phyloP scores from a whole-genome alignment of 75 land plant genomes.

The Cunninghamia lanceolata region DNA sequence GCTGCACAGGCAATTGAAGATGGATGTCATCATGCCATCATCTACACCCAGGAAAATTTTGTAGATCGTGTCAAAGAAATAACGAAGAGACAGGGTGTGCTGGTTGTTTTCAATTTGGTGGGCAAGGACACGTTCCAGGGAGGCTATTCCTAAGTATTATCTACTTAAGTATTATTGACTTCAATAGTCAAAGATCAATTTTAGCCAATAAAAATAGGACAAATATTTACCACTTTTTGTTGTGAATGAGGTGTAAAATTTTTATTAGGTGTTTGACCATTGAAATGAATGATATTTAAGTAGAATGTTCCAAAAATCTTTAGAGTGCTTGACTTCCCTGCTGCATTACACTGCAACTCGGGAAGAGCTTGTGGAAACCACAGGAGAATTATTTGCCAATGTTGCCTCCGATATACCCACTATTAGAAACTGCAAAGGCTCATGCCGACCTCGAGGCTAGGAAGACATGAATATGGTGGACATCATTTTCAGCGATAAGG shows the following conservation, averaged over 20 bases:
- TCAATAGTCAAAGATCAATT: too few relatives aligned
- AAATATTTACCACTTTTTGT: too few relatives aligned
- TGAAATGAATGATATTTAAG: too few relatives aligned
- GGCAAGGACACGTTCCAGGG: constrained; percentile 95
- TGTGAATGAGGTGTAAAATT: too few relatives aligned
- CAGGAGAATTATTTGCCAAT: constrained; percentile 74
- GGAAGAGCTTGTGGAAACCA: constrained; percentile 75
- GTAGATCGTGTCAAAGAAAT: constrained; percentile 72
- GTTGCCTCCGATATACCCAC: constrained; percentile 59
- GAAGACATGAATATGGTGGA: too few relatives aligned
- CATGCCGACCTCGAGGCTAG: constrained; percentile 78
- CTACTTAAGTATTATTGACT: too few relatives aligned
- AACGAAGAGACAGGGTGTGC: constrained; percentile 83
- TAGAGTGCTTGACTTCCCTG: constrained; percentile 71
- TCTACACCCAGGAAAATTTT: constrained; percentile 78
- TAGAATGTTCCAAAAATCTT: too few relatives aligned
- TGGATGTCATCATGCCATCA: constrained; percentile 90
- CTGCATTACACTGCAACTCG: constrained; percentile 70
- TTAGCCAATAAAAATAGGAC: too few relatives aligned
- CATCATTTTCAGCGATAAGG: too few relatives aligned
- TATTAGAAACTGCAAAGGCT: constrained; percentile 80
- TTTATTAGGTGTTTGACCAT: too few relatives aligned
- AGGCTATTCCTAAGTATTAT: too few relatives aligned
- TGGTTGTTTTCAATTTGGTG: constrained; percentile 92
- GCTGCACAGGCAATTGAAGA: constrained; percentile 80